phyloP scores from a whole-genome alignment of 371 early-diverging fungal species.

The Mucor lusitanicus region DNA sequence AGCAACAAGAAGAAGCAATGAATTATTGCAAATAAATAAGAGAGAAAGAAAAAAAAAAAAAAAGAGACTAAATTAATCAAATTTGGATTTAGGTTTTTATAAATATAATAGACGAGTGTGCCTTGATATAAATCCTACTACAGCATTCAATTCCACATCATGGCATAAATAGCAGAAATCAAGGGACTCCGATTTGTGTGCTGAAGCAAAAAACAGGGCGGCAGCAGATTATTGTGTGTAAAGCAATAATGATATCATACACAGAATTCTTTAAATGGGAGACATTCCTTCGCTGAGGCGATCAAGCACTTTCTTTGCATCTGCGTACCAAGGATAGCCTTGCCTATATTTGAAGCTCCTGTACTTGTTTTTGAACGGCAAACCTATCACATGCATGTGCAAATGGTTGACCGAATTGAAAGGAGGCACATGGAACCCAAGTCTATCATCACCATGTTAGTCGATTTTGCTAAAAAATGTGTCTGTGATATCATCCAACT shows the following conservation, averaged over 20 bases:
- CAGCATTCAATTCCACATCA: neutral
- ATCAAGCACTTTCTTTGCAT: constrained; percentile 14
- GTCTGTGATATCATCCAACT: too few species aligned
- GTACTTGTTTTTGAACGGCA: constrained; percentile 48
- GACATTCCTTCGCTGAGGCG: constrained; percentile 15
- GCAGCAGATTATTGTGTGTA: too few species aligned
- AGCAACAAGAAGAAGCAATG: constrained; percentile 10
- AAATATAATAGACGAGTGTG: constrained; percentile 5
- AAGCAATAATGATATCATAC: constrained; percentile 7
- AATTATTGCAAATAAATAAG: constrained; percentile 10
- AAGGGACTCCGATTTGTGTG: constrained; percentile 8
- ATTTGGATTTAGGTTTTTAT: constrained; percentile 18
- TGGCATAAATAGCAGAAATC: neutral
- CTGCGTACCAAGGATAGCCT: constrained; percentile 34
- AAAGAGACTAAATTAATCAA: constrained; percentile 16
- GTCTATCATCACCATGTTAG: constrained; percentile 11
- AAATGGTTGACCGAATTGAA: constrained; percentile 63
- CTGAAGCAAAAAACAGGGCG: neutral
- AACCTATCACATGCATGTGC: constrained; percentile 60
- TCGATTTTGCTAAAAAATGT: too few species aligned
- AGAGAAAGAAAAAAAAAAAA: constrained; percentile 4
- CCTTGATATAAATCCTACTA: neutral
- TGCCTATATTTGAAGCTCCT: constrained; percentile 27
- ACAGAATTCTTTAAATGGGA: constrained; percentile 7
- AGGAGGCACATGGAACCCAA: constrained; percentile 75